Percentiles rank a stretch among this genome's conserved stretches.
These are phyloP conservation scores for Madurella fahalii DNA, from an alignment of 2,329 filamentous ascomycete species.

Conservation along the genomic window DNA sequence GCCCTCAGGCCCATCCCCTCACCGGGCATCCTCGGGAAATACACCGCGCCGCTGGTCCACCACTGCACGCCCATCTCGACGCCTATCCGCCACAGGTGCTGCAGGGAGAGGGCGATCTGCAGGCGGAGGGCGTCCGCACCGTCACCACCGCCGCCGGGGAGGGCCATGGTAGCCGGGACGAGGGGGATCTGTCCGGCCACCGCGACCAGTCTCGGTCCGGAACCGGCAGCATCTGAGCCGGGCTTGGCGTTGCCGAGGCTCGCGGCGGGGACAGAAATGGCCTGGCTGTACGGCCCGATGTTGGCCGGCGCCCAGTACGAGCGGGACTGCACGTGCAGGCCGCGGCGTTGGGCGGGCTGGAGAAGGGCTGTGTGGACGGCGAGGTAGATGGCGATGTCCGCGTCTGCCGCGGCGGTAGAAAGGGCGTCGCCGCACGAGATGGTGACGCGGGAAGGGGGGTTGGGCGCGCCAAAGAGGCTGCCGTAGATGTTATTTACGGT, in stretches of 20 bases:
- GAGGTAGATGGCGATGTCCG: constrained; percentile 58
- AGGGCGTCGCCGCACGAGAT: constrained; percentile 70
- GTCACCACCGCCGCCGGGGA: constrained; percentile 36
- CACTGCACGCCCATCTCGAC: constrained; percentile 64
- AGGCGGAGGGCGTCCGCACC: constrained; percentile 40
- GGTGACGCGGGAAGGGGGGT: constrained; percentile 81
- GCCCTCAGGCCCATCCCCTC: constrained; percentile 33
- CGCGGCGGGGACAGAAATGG: constrained; percentile 51
- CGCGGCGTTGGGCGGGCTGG: constrained; percentile 42
- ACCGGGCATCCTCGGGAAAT: constrained; percentile 48
- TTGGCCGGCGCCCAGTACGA: constrained; percentile 99
- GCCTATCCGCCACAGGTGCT: constrained; percentile 86
- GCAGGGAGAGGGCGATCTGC: constrained; percentile 69
- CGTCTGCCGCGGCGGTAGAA: constrained; percentile 41
- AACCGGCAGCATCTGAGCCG: neutral
- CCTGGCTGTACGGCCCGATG: constrained; percentile 95
- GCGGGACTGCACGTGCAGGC: constrained; percentile 83
- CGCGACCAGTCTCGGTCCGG: constrained; percentile 46
- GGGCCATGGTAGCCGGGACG: constrained; percentile 70
- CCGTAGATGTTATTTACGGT: constrained; percentile 72
- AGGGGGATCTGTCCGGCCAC: constrained; percentile 92
- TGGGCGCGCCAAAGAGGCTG: constrained; percentile 68
- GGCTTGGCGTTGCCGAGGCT: constrained; percentile 15
- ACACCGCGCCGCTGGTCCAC: constrained; percentile 74
- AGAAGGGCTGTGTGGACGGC: constrained; percentile 34